These are phyloP conservation scores for Wickerhamomyces hampshirensis DNA, from an alignment of 805 yeast species.

Conservation along the genomic window DNA sequence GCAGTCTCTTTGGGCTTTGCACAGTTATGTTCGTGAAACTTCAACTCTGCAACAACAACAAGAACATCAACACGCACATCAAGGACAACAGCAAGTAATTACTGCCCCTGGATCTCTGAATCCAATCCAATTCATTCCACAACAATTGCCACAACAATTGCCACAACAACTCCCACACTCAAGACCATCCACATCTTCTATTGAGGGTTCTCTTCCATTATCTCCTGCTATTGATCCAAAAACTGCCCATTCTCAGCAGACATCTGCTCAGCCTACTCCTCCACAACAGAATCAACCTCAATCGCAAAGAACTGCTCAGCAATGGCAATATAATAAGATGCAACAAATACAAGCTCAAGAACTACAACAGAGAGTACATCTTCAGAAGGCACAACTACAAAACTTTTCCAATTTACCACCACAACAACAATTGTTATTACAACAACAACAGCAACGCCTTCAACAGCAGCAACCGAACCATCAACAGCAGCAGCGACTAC, in stretches of 20 bases:
- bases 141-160: conserved; percentile 3
- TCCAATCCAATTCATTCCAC: conserved; percentile 1
- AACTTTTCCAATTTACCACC: conserved; percentile 13
- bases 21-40: conserved; percentile 36
- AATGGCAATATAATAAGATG: conserved; percentile 19
- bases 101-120: too few species aligned
- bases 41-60: conserved; percentile 23
- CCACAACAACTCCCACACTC: background rate
- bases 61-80: conserved; percentile 7
- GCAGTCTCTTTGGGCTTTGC: conserved; percentile 46
- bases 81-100: conserved; percentile 7
- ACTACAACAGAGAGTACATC: conserved; percentile 20
- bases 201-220: background rate
- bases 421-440: conserved; percentile 4
- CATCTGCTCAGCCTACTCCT: conserved; percentile 1
- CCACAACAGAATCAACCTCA: conserved; percentile 4
- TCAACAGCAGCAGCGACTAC: conserved; percentile 10
- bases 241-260: background rate
- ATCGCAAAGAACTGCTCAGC: conserved; percentile 2
- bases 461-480: conserved; percentile 15
- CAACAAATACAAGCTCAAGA: conserved; percentile 21
- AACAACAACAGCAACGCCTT: conserved; percentile 4
- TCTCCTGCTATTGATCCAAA: background rate
- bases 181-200: conserved; percentile 2
- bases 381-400: conserved; percentile 20